Evolutionary conservation across 805 yeast species (phyloP).

Genomic region (Lipomyces lipofer): DNA sequence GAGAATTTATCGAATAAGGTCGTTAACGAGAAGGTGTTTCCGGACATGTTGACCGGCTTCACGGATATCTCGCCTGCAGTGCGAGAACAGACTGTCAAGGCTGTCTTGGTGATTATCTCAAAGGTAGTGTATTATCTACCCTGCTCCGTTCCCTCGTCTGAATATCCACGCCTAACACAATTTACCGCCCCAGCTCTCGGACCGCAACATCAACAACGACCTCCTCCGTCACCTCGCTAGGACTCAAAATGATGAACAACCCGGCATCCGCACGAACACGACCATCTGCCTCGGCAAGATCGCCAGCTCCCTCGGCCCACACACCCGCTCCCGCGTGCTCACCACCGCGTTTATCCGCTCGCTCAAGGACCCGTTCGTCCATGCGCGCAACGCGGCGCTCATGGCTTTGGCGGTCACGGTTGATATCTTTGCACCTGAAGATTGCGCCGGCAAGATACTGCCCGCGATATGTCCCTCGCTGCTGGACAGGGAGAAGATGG

Average conservation of each 20-base stretch:
- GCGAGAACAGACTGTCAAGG: constrained; percentile 74
- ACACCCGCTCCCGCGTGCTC: constrained; percentile 64
- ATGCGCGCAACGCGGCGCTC: constrained; percentile 73
- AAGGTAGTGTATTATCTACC: too few species aligned
- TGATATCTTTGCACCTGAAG: constrained; percentile 67
- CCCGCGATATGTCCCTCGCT: constrained; percentile 84
- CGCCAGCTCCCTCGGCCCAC: constrained; percentile 58
- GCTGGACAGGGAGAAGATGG: constrained; percentile 69
- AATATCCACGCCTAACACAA: too few species aligned
- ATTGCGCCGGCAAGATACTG: constrained; percentile 75
- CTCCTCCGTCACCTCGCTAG: constrained; percentile 76
- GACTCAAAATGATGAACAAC: constrained; percentile 72
- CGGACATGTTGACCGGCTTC: constrained; percentile 73
- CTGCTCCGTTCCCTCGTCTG: neutral
- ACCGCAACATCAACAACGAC: constrained; percentile 84
- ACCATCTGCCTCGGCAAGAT: constrained; percentile 67
- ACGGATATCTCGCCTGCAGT: constrained; percentile 80
- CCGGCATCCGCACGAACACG: constrained; percentile 77
- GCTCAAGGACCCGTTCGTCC: constrained; percentile 73
- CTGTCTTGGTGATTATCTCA: constrained; percentile 45
- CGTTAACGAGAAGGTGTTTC: constrained; percentile 68
- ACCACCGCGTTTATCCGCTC: constrained; percentile 86
- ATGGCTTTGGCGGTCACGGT: constrained; percentile 67
- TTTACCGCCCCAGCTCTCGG: constrained; percentile 60
- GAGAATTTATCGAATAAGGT: constrained; percentile 56